A percentile compares a stretch with the other conserved stretches of the same genome.
Evolutionary conservation across 345 rosid species (phyloP).

Genomic region (Eucalyptus cloeziana): DNA sequence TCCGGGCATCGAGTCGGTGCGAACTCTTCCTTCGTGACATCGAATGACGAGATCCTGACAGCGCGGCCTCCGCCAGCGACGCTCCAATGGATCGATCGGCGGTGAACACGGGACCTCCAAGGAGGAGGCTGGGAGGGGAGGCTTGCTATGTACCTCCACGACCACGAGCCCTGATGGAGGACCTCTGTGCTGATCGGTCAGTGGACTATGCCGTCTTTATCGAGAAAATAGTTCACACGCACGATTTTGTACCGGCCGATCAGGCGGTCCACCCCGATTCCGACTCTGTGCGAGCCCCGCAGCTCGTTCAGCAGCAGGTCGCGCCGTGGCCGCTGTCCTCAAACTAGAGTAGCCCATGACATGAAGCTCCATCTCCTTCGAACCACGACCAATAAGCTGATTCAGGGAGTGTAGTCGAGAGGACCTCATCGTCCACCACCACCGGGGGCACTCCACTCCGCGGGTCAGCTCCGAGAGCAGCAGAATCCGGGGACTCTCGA

Average conservation of each 20-base stretch:
- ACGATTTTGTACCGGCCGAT: neutral
- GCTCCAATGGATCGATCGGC: neutral
- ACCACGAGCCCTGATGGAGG: neutral
- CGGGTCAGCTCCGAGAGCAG: neutral
- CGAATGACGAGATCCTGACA: neutral
- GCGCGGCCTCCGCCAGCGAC: neutral
- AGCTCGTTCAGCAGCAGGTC: neutral
- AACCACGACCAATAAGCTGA: no score
- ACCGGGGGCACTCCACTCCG: neutral
- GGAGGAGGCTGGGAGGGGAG: neutral
- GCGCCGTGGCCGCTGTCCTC: neutral
- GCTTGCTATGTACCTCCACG: neutral
- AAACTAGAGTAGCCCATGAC: neutral
- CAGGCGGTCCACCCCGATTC: neutral
- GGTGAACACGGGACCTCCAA: neutral
- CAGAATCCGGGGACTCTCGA: neutral
- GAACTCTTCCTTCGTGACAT: neutral
- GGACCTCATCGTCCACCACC: neutral
- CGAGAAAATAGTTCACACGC: neutral
- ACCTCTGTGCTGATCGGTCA: neutral
- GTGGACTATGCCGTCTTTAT: neutral
- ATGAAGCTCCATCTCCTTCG: neutral
- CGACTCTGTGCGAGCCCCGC: no score
- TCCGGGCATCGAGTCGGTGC: neutral
- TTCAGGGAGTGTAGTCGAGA: neutral